Evolutionary conservation across 768 basidiomycete genomes (phyloP).

Genomic region (Boletus pseudo-olivaceus): DNA sequence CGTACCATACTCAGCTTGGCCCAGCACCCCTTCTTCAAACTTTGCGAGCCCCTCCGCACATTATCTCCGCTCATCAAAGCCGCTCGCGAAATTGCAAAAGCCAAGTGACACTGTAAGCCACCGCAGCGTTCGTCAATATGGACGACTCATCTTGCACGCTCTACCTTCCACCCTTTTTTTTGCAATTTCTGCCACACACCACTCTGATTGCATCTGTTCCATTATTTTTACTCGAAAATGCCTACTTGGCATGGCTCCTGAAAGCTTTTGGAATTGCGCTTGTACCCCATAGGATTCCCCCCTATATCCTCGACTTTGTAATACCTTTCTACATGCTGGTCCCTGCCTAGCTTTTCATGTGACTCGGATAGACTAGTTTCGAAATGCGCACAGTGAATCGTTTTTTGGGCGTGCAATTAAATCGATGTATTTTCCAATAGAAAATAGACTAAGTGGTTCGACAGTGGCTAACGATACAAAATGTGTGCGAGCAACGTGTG

Average conservation of each 20-base stretch:
- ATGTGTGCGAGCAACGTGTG: neutral
- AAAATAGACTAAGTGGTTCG: slow-evolving; percentile 1
- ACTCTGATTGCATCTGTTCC: slow-evolving; percentile 18
- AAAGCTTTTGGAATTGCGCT: slow-evolving; percentile 14
- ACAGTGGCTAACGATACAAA: slow-evolving; percentile 3
- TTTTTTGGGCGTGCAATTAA: slow-evolving; percentile 10
- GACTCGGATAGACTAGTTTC: slow-evolving; percentile 24
- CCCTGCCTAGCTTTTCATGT: slow-evolving; percentile 11
- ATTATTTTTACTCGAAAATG: slow-evolving; percentile 12
- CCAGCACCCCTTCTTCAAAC: slow-evolving; percentile 85
- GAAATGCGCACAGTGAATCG: slow-evolving; percentile 14
- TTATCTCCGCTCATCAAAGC: slow-evolving; percentile 90
- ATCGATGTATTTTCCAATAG: slow-evolving; percentile 10
- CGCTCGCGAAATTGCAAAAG: slow-evolving; percentile 80
- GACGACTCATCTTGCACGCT: slow-evolving; percentile 9
- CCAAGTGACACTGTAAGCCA: slow-evolving; percentile 29
- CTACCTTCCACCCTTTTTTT: neutral
- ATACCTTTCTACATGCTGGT: slow-evolving; percentile 27
- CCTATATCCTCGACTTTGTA: slow-evolving; percentile 30
- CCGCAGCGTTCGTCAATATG: neutral
- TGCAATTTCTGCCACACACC: slow-evolving; percentile 19
- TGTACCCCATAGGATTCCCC: slow-evolving; percentile 10
- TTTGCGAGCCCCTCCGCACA: slow-evolving; percentile 82
- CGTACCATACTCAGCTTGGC: slow-evolving; percentile 1
- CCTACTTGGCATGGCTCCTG: slow-evolving; percentile 3